Percentiles rank a stretch among this genome's conserved stretches.
phyloP scores from a whole-genome alignment of 495 filamentous ascomycete species.

The Neurospora sp. region DNA sequence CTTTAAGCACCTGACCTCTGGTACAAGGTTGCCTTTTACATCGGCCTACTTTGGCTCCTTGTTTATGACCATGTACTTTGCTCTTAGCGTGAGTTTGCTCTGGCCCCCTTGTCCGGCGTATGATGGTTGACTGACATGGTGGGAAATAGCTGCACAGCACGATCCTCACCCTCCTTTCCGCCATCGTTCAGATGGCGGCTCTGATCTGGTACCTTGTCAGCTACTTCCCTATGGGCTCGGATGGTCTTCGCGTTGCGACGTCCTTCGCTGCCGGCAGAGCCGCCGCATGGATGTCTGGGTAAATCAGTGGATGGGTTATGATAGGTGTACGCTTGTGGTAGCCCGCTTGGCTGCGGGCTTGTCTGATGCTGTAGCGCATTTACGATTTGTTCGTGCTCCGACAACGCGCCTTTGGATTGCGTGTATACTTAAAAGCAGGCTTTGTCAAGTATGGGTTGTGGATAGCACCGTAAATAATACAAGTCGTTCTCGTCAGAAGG shows the following conservation, averaged over 20 bases:
- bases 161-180: constrained; percentile 72
- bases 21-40: constrained; percentile 81
- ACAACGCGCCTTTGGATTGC: background rate
- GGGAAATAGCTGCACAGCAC: constrained; percentile 60
- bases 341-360: background rate
- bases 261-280: constrained; percentile 76
- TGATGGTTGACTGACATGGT: constrained; percentile 6
- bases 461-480: background rate
- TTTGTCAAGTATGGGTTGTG: background rate
- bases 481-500: background rate
- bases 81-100: constrained; percentile 65
- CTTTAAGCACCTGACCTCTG: constrained; percentile 73
- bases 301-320: constrained; percentile 5
- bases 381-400: background rate
- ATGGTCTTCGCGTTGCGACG: constrained; percentile 75
- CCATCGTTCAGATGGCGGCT: constrained; percentile 70
- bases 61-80: constrained; percentile 79
- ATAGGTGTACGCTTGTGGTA: background rate
- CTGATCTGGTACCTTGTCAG: constrained; percentile 91
- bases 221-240: constrained; percentile 96
- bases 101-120: background rate
- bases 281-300: constrained; percentile 81
- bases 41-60: constrained; percentile 96
- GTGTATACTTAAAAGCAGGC: background rate
- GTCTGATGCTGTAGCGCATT: background rate